These are phyloP conservation scores for Choiromyces venosus DNA, from an alignment of 495 filamentous ascomycete species.

Conservation along the genomic window DNA sequence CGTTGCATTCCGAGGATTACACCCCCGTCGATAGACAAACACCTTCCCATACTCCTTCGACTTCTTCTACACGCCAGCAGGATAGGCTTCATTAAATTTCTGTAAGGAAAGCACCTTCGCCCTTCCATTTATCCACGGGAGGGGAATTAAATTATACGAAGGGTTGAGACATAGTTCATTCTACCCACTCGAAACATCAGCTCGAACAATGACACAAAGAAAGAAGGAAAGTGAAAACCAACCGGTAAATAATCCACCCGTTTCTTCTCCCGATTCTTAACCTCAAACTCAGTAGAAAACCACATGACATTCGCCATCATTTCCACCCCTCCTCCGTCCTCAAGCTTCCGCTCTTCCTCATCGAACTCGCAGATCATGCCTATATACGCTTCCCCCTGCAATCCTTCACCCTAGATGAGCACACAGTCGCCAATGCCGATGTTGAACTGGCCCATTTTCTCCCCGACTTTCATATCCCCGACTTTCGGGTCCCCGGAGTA, in stretches of 20 bases:
- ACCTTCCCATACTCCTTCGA: slow-evolving; percentile 77
- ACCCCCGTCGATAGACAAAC: slow-evolving; percentile 84
- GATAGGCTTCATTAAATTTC: slow-evolving; percentile 62
- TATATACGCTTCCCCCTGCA: slow-evolving; percentile 78
- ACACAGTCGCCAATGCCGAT: slow-evolving; percentile 76
- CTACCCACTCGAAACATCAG: slow-evolving; percentile 43
- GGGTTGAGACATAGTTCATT: slow-evolving; percentile 91
- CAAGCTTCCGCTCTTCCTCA: slow-evolving; percentile 58
- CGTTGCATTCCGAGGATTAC: slow-evolving; percentile 75
- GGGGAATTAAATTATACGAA: slow-evolving; percentile 72
- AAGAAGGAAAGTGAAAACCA: slow-evolving; percentile 11
- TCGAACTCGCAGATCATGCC: slow-evolving; percentile 80
- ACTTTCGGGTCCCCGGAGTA: slow-evolving; percentile 47
- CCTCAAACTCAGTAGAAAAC: slow-evolving; percentile 88
- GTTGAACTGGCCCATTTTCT: slow-evolving; percentile 77
- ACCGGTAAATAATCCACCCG: slow-evolving; percentile 70
- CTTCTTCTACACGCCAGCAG: slow-evolving; percentile 66
- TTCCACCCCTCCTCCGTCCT: slow-evolving; percentile 49
- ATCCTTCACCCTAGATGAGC: slow-evolving; percentile 73
- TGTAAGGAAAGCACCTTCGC: slow-evolving; percentile 69
- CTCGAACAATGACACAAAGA: slow-evolving; percentile 14
- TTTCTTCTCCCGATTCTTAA: slow-evolving; percentile 75
- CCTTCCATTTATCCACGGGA: slow-evolving; percentile 87
- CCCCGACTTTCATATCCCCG: slow-evolving; percentile 62
- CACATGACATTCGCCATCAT: slow-evolving; percentile 63